Conservation (phyloP, 768 basidiomycete genomes). For the Pisolithus albus region DNA sequence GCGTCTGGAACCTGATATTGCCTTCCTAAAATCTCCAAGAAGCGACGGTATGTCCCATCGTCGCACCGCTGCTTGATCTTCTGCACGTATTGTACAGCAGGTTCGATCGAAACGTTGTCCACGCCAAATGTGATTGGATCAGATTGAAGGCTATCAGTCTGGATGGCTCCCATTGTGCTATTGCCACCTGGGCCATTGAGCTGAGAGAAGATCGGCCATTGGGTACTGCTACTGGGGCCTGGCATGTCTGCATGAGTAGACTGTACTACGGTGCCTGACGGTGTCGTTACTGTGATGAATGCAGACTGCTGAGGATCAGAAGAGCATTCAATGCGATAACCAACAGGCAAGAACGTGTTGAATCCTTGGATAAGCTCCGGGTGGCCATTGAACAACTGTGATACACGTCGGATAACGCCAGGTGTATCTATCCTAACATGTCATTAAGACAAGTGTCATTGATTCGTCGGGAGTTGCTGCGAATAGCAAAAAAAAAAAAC, state of each 20-base stretch:
- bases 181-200: constrained; percentile 10
- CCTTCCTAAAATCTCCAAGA: constrained; percentile 66
- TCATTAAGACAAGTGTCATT: neutral
- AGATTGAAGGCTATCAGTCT: constrained; percentile 8
- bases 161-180: neutral
- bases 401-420: constrained; percentile 93
- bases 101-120: constrained; percentile 50
- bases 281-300: constrained; percentile 73
- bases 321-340: constrained; percentile 86
- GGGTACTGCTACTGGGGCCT: constrained; percentile 28
- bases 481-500: neutral
- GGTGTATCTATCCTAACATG: constrained; percentile 86
- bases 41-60: constrained; percentile 76
- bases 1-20: constrained; percentile 44
- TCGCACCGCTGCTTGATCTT: constrained; percentile 95
- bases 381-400: constrained; percentile 86
- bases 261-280: constrained; percentile 56
- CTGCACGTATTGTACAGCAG: constrained; percentile 91
- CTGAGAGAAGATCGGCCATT: constrained; percentile 31
- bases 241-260: constrained; percentile 41
- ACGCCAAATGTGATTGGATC: constrained; percentile 23
- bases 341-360: constrained; percentile 93
- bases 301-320: constrained; percentile 56
- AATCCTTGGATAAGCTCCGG: constrained; percentile 92
- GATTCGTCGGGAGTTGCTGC: neutral